Base-by-base conservation (phyloP, 169 alveolate genomes). In the Plasmodium malariae region DNA sequence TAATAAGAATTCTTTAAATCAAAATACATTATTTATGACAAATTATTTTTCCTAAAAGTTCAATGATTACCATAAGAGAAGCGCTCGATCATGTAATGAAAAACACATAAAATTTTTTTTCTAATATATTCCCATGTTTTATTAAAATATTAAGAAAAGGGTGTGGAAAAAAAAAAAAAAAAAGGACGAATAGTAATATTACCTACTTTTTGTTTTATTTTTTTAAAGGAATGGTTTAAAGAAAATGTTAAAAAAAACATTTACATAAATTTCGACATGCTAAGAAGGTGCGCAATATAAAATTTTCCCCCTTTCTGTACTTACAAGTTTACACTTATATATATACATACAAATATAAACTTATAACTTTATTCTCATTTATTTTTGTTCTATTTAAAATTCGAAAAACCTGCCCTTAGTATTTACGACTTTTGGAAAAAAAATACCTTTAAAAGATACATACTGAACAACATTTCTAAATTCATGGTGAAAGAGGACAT, bases 391-490 rank as follows among this genome's bases (percentile, higher is more conserved):
- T 6, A 5, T 59, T 0, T n/a, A 2, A 26, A 71, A 71, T 19
- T 40, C 17, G n/a, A n/a, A n/a, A n/a, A n/a, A n/a, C 9, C 60
- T 63, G 21, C 59, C 40, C 40, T 36, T 37, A 74, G 88, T 65
- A 74, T 74, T 74, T 74, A 74, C 37, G 60, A 74, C 88, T 74
- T 74, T 26, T 74, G 88, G 88, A 74, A 24, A 59, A 59, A 57
- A 32, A 74, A 74, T 49, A 49, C 62, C 12, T 74, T 74, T 37
- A 74, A 74, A 60, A 57, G 88, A 34, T 74, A 74, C 26, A 74
- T 74, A 45, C 68, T 74, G 11, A 74, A 74, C 19, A 74, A 57
- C 65, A 57, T 74, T 59, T 59, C 88, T 17, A 74, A 74, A 36
- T 40, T 74, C 37, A 26, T 74, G 34, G 68, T 74, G 68, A 74